phyloP scores from a whole-genome alignment of 768 basidiomycete species.

The Vararia minispora region DNA sequence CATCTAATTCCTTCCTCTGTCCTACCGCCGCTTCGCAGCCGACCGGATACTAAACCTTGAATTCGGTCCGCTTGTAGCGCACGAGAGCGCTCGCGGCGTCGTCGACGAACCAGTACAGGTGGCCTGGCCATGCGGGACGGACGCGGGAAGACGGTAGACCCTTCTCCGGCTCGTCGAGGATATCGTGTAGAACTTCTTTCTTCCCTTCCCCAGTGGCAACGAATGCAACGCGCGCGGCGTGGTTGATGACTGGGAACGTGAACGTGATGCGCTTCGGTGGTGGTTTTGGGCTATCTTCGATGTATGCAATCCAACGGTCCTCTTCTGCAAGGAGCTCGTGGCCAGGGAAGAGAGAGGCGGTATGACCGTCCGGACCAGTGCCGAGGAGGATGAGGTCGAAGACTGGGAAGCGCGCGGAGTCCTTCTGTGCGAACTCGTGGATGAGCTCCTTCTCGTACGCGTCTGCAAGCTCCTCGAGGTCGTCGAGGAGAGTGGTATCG shows the following conservation, averaged over 20 bases:
- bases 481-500: conserved; percentile 52
- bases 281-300: conserved; percentile 92
- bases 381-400: conserved; percentile 97
- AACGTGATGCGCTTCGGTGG: conserved; percentile 86
- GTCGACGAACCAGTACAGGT: conserved; percentile 93
- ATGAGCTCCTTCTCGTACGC: conserved; percentile 81
- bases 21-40: not conserved
- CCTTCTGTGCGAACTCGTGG: conserved; percentile 81
- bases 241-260: conserved; percentile 85
- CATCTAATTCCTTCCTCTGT: conserved; percentile 4
- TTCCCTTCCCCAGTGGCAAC: conserved; percentile 81
- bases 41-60: conserved; percentile 55
- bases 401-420: conserved; percentile 91
- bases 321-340: conserved; percentile 75
- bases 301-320: conserved; percentile 89
- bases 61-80: conserved; percentile 40
- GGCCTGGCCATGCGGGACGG: conserved; percentile 65
- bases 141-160: conserved; percentile 81
- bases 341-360: conserved; percentile 93
- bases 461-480: conserved; percentile 73
- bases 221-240: conserved; percentile 80
- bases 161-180: conserved; percentile 74
- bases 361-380: conserved; percentile 97
- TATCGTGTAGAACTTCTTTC: conserved; percentile 53
- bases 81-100: conserved; percentile 65